Evolutionary conservation across 2,329 filamentous ascomycete genomes (phyloP).

Genomic region (Clathrospora elynae): DNA sequence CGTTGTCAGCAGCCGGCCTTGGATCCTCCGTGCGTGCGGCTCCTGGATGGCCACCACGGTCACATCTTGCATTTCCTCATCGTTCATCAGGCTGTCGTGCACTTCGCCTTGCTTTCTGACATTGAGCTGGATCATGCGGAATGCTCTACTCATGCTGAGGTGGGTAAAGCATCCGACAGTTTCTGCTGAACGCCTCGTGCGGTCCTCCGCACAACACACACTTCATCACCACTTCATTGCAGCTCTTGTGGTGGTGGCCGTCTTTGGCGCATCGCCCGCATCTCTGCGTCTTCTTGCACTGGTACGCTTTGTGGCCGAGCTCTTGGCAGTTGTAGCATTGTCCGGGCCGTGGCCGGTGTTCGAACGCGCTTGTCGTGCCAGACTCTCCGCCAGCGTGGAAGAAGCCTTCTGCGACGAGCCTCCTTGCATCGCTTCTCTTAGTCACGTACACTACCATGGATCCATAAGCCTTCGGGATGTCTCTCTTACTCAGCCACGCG

Average conservation of each 20-base stretch:
- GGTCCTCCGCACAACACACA: slow-evolving; percentile 7
- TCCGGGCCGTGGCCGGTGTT: slow-evolving; percentile 7
- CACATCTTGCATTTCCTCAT: slow-evolving; percentile 14
- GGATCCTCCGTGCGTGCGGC: slow-evolving; percentile 10
- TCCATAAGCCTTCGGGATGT: slow-evolving; percentile 10
- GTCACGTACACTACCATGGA: slow-evolving; percentile 10
- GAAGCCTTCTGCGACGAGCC: slow-evolving; percentile 10
- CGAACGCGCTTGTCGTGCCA: slow-evolving; percentile 10
- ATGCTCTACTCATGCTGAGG: slow-evolving; percentile 4
- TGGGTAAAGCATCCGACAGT: slow-evolving; percentile 9
- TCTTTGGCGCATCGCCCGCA: slow-evolving; percentile 12
- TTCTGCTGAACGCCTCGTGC: slow-evolving; percentile 10
- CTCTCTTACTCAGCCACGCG: slow-evolving; percentile 10
- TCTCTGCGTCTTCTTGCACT: slow-evolving; percentile 12
- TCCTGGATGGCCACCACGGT: slow-evolving; percentile 11
- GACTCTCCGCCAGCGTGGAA: slow-evolving; percentile 14
- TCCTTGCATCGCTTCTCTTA: slow-evolving; percentile 12
- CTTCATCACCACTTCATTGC: slow-evolving; percentile 9
- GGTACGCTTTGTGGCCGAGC: slow-evolving; percentile 11
- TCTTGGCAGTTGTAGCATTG: slow-evolving; percentile 16
- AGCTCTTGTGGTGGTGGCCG: slow-evolving; percentile 13
- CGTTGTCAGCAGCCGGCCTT: slow-evolving; percentile 13
- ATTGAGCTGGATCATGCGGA: slow-evolving; percentile 10
- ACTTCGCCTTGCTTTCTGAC: slow-evolving; percentile 11
- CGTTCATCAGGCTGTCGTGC: slow-evolving; percentile 13